phyloP scores from a whole-genome alignment of 805 yeast genomes.

The Saccharomycopsis schoenii region DNA sequence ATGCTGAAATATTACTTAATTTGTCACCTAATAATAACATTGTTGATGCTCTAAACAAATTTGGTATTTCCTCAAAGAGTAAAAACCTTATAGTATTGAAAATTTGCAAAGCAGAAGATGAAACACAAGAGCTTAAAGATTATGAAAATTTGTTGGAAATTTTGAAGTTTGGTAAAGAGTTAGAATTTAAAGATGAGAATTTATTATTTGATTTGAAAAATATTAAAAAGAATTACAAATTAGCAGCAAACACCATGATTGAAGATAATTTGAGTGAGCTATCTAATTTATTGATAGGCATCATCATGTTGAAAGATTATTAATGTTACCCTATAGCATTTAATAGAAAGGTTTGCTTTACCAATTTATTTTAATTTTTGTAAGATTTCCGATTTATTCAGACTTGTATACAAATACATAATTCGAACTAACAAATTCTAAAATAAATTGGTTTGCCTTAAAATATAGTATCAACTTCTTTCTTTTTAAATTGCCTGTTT shows the following conservation, averaged over 20 bases:
- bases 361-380: not conserved
- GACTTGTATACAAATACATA: too few relatives aligned
- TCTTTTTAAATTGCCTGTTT: too few relatives aligned
- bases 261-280: not conserved
- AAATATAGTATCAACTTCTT: too few relatives aligned
- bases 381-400: too few relatives aligned
- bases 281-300: conserved; percentile 7
- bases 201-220: conserved; percentile 5
- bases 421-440: too few relatives aligned
- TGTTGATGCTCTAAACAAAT: conserved; percentile 7
- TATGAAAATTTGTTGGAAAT: not conserved
- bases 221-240: conserved; percentile 15
- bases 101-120: not conserved
- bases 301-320: conserved; percentile 10
- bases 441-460: too few relatives aligned
- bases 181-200: conserved; percentile 1
- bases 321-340: not conserved
- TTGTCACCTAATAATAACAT: conserved; percentile 15
- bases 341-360: not conserved
- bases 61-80: conserved; percentile 10
- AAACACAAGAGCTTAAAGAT: not conserved
- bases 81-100: conserved; percentile 10
- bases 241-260: conserved; percentile 5
- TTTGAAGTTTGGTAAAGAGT: not conserved
- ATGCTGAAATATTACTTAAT: conserved; percentile 15